phyloP scores from a whole-genome alignment of 495 filamentous ascomycete species.

The Hyaloscypha variabilis region DNA sequence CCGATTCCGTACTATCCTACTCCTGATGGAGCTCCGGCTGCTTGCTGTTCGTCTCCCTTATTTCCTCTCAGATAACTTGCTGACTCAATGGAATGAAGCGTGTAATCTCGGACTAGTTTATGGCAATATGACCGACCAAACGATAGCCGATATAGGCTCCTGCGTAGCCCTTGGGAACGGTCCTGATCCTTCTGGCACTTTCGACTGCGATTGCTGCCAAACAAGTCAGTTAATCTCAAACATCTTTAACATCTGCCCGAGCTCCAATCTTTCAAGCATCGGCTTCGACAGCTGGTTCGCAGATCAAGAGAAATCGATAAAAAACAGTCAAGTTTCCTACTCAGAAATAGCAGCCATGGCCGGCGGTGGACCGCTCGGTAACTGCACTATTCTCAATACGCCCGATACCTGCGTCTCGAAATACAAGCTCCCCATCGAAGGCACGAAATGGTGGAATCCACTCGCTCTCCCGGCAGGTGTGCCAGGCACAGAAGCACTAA shows the following conservation, averaged over 20 bases:
- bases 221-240: neutral
- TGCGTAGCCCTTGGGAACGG: neutral
- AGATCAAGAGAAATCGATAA: neutral
- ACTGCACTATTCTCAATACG: slow-evolving; percentile 5
- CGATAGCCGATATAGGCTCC: neutral
- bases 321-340: neutral
- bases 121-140: slow-evolving; percentile 5
- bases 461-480: neutral
- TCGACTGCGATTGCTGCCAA: slow-evolving; percentile 9
- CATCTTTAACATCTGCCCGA: slow-evolving; percentile 9
- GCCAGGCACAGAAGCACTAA: neutral
- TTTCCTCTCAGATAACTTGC: neutral
- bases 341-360: no score
- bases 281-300: slow-evolving; percentile 3
- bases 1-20: slow-evolving; percentile 8
- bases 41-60: neutral
- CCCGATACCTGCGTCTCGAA: neutral
- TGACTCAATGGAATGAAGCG: neutral
- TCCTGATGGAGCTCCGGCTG: neutral
- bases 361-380: neutral
- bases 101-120: slow-evolving; percentile 8
- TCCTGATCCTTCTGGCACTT: neutral
- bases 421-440: slow-evolving; percentile 3
- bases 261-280: neutral
- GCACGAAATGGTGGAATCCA: slow-evolving; percentile 6